Evolutionary conservation across 495 filamentous ascomycete genomes (phyloP).

Genomic region (Pseudoneurospora amorphoporcata): DNA sequence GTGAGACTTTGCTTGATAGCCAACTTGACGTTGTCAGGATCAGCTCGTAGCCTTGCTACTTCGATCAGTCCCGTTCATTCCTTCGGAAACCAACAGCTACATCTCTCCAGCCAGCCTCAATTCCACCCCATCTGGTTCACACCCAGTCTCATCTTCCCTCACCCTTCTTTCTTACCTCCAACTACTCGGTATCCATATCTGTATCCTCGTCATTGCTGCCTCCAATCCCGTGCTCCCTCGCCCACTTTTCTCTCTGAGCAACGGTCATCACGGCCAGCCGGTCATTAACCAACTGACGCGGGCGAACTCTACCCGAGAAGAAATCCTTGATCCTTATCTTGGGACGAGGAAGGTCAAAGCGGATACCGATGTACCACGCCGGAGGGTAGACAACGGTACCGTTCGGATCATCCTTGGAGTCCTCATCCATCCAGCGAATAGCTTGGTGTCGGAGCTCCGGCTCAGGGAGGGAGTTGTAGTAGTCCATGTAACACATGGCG

Average conservation of each 20-base stretch:
- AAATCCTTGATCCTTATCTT: not conserved
- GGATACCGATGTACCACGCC: not conserved
- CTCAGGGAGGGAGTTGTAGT: not conserved
- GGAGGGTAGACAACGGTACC: not conserved
- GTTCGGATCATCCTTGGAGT: not conserved
- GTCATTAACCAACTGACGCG: not conserved
- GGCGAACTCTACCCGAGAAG: not conserved
- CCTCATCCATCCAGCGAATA: not conserved
- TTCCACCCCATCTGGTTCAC: not conserved
- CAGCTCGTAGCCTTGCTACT: not conserved
- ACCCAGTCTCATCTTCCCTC: not conserved
- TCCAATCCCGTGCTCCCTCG: not conserved
- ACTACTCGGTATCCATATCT: not conserved
- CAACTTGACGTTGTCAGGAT: not conserved
- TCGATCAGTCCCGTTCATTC: not conserved
- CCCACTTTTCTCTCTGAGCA: not conserved
- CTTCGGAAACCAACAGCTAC: not conserved
- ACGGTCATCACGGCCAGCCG: not conserved
- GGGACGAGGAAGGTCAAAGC: not conserved
- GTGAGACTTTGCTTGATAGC: not conserved
- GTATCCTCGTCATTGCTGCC: not conserved
- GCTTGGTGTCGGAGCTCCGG: not conserved
- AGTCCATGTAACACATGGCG: not conserved
- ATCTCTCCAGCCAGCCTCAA: not conserved
- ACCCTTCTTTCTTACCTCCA: not conserved